A percentile compares a stretch with the other conserved stretches of the same genome.
Conservation (phyloP, 2,329 filamentous ascomycete genomes). For the Sporothrix brunneoviolacea region DNA sequence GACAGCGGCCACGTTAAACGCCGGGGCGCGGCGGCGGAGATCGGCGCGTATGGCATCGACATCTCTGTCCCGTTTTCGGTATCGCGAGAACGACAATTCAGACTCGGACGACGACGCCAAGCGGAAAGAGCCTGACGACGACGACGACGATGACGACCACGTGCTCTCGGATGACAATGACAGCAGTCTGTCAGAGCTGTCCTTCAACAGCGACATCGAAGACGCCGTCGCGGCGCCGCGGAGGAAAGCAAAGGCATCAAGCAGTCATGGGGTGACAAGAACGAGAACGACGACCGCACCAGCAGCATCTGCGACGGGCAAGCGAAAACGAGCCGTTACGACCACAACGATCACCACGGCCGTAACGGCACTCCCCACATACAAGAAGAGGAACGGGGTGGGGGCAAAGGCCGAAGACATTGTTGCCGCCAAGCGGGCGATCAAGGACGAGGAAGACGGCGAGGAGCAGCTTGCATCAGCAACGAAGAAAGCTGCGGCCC, state of each 20-base stretch:
- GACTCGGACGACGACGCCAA: constrained; percentile 9
- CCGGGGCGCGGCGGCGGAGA: constrained; percentile 8
- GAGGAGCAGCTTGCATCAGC: background rate
- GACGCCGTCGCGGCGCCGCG: constrained; percentile 23
- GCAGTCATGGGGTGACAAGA: constrained; percentile 2
- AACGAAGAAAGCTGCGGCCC: constrained; percentile 34
- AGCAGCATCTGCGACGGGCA: constrained; percentile 18
- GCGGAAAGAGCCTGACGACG: background rate
- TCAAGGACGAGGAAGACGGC: constrained; percentile 13
- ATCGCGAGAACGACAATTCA: constrained; percentile 13
- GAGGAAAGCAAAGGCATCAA: background rate
- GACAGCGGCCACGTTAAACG: background rate
- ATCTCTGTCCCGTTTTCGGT: constrained; percentile 18
- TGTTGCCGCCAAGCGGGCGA: constrained; percentile 18
- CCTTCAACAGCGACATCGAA: constrained; percentile 27
- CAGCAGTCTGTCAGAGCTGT: constrained; percentile 17
- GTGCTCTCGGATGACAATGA: constrained; percentile 5
- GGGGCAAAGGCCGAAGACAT: constrained; percentile 22
- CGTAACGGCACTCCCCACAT: constrained; percentile 25
- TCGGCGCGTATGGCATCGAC: constrained; percentile 13
- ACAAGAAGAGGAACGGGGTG: constrained; percentile 9
- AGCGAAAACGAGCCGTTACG: constrained; percentile 25
- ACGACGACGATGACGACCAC: constrained; percentile 4
- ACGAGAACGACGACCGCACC: background rate
- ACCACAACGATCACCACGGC: constrained; percentile 24